Evolutionary conservation across 106 monocot species (phyloP).

Genomic region (Cymbidium sinense): DNA sequence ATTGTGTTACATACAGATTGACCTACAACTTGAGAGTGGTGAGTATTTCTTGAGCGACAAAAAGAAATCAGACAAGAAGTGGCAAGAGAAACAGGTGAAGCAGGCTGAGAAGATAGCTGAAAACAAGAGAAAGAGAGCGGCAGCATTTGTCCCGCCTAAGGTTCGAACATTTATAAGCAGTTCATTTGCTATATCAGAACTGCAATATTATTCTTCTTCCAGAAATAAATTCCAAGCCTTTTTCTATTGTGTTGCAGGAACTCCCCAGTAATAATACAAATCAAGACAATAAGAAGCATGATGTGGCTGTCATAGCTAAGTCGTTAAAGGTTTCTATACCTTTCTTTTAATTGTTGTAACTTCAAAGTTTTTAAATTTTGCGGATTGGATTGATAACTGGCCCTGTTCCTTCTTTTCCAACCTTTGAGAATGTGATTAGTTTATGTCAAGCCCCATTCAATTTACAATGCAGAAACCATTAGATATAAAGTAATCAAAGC

Average conservation of each 20-base stretch:
- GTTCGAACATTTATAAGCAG: conserved; percentile 16
- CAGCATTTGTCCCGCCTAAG: conserved; percentile 94
- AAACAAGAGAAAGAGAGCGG: conserved; percentile 88
- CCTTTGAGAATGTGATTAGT: neutral
- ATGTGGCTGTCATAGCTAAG: conserved; percentile 38
- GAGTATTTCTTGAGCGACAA: conserved; percentile 91
- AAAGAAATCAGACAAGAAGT: conserved; percentile 79
- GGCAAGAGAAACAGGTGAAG: conserved; percentile 85
- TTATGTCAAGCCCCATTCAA: neutral
- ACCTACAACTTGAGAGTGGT: conserved; percentile 85
- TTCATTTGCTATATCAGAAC: neutral
- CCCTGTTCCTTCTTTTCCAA: neutral
- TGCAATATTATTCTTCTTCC: neutral
- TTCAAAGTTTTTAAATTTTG: neutral
- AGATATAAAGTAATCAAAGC: too few relatives aligned
- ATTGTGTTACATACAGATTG: conserved; percentile 54
- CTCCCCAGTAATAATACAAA: conserved; percentile 20
- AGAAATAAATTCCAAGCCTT: neutral
- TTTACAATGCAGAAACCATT: neutral
- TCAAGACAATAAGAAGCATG: conserved; percentile 23
- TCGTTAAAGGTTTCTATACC: conserved; percentile 69
- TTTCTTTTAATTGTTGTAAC: neutral
- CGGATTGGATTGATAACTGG: neutral
- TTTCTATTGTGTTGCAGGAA: conserved; percentile 28
- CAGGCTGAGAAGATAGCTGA: conserved; percentile 79